Percentiles rank a stretch among this genome's conserved stretches.
phyloP scores from a whole-genome alignment of 2,329 filamentous ascomycete species.

The Eutypa lata region DNA sequence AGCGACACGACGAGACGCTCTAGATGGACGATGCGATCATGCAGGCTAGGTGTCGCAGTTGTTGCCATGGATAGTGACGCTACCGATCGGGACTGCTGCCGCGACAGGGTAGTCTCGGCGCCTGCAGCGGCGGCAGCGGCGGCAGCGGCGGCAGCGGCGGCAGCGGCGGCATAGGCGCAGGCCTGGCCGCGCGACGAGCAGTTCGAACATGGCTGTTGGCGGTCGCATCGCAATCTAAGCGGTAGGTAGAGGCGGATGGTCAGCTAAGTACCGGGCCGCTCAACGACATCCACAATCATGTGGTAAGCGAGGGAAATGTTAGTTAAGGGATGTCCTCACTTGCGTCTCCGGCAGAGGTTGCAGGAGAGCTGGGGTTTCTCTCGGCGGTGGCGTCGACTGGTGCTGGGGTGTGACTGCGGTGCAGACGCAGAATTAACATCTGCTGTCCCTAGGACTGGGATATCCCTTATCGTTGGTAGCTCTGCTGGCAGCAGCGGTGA shows the following conservation, averaged over 20 bases:
- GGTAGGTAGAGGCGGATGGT: neutral
- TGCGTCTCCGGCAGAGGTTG: neutral
- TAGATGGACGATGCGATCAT: neutral
- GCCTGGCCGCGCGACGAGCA: slow-evolving; percentile 9
- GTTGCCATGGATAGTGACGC: no score
- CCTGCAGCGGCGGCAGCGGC: no score
- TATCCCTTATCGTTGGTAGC: no score
- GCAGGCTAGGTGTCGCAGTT: neutral
- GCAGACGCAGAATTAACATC: no score
- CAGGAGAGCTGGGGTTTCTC: neutral
- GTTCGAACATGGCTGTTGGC: slow-evolving; percentile 17
- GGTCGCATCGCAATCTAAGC: slow-evolving; percentile 16
- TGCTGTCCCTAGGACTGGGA: no score
- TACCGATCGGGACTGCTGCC: neutral
- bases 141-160: no score
- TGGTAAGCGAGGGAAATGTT: no score
- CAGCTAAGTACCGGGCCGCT: neutral
- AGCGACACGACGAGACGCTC: neutral
- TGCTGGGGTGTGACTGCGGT: no score
- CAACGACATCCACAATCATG: neutral
- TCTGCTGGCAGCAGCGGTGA: no score
- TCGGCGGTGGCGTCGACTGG: no score
- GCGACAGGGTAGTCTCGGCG: slow-evolving; percentile 1
- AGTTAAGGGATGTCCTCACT: no score
- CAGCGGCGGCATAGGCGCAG: slow-evolving; percentile 19